These are phyloP conservation scores for Kwoniella shandongensis DNA, from an alignment of 768 basidiomycete species.

Conservation along the genomic window DNA sequence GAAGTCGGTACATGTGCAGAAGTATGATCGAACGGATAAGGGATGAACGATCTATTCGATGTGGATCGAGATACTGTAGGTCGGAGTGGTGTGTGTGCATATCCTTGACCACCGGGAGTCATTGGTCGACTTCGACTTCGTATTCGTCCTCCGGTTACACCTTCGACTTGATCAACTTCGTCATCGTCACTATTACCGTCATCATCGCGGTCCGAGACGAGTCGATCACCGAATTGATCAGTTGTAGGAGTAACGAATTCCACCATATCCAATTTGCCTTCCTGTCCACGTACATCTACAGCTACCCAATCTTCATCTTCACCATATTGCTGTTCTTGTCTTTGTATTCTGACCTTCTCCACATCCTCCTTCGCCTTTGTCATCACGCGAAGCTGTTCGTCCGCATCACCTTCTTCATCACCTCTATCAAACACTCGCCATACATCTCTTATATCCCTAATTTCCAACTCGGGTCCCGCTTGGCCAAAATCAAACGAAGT, in stretches of 20 bases:
- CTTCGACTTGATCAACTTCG: not conserved
- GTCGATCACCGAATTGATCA: too few species aligned
- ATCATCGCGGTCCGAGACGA: not conserved
- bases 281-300: too few species aligned
- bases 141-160: too few species aligned
- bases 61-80: not conserved
- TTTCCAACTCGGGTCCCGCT: conserved; percentile 75
- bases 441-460: conserved; percentile 89
- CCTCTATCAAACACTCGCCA: conserved; percentile 86
- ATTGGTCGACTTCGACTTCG: too few species aligned
- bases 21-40: conserved; percentile 11
- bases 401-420: conserved; percentile 64
- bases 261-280: not conserved
- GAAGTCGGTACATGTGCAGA: too few species aligned
- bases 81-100: too few species aligned
- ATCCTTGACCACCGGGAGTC: too few species aligned
- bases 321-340: too few species aligned
- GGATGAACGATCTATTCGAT: conserved; percentile 9
- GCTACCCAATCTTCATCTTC: too few species aligned
- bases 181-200: not conserved
- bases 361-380: conserved; percentile 53
- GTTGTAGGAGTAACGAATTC: too few species aligned
- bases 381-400: conserved; percentile 64
- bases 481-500: conserved; percentile 85
- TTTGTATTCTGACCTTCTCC: not conserved